Evolutionary conservation across 2,329 filamentous ascomycete genomes (phyloP).

Genomic region (Pestalotiopsis fici): DNA sequence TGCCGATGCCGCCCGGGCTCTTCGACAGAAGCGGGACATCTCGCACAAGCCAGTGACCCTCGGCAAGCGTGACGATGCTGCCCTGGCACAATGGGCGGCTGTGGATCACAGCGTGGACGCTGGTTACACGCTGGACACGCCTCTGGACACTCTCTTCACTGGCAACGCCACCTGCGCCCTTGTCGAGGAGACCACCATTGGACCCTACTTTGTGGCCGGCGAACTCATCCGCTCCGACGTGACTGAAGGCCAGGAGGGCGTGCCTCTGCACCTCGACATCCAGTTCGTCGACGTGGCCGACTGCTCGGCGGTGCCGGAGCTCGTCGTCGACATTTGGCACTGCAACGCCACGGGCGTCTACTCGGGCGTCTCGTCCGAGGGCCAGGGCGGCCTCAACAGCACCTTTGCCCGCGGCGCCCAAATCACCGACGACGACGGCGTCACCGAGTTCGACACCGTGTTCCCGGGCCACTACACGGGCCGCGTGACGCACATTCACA

Average conservation of each 20-base stretch:
- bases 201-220: constrained; percentile 34
- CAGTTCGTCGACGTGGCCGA: constrained; percentile 38
- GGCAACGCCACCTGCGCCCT: constrained; percentile 28
- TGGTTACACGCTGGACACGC: constrained; percentile 35
- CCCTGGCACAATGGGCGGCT: neutral
- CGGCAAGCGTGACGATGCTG: neutral
- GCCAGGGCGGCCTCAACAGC: constrained; percentile 40
- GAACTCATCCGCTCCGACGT: constrained; percentile 36
- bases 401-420: constrained; percentile 43
- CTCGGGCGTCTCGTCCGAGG: constrained; percentile 39
- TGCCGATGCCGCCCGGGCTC: neutral
- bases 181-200: constrained; percentile 28
- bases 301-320: constrained; percentile 31
- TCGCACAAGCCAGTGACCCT: neutral
- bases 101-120: constrained; percentile 11
- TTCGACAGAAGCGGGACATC: constrained; percentile 1
- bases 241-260: constrained; percentile 34
- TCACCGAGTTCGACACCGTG: constrained; percentile 40
- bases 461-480: constrained; percentile 46
- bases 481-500: constrained; percentile 49
- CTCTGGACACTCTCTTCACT: constrained; percentile 31
- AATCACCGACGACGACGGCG: constrained; percentile 38
- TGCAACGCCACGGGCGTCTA: constrained; percentile 40
- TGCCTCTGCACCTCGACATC: constrained; percentile 38
- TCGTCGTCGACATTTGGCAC: constrained; percentile 39